A percentile compares a stretch with the other conserved stretches of the same genome.
These are phyloP conservation scores for Penicillium vulpinum DNA, from an alignment of 2,329 filamentous ascomycete genomes.

Conservation along the genomic window DNA sequence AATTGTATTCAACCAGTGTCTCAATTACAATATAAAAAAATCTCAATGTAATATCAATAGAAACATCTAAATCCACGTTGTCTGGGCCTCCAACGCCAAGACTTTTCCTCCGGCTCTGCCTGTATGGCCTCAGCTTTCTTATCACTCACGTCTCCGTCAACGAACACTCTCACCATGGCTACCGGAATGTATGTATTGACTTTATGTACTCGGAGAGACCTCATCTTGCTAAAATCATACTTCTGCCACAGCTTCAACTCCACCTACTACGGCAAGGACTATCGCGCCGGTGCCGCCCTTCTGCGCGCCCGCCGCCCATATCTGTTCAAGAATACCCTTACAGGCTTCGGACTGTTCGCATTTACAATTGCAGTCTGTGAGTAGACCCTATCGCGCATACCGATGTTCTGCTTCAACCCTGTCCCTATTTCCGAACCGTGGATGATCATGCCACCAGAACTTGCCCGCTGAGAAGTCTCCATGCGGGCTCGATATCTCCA, in stretches of 20 bases:
- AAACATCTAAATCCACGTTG: constrained; percentile 2
- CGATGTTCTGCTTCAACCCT: background rate
- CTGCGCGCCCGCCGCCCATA: constrained; percentile 91
- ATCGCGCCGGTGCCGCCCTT: constrained; percentile 82
- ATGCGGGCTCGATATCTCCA: background rate
- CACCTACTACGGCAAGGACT: constrained; percentile 89
- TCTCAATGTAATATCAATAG: background rate
- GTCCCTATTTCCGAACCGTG: background rate
- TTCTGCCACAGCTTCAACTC: constrained; percentile 58
- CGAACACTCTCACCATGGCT: constrained; percentile 19
- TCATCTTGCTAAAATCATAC: constrained; percentile 3
- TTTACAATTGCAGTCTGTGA: constrained; percentile 86
- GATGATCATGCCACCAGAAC: constrained; percentile 8
- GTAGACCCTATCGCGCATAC: constrained; percentile 38
- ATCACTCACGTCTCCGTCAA: background rate
- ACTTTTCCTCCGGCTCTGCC: constrained; percentile 17
- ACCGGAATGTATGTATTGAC: constrained; percentile 24
- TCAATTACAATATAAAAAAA: background rate
- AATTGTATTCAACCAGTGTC: background rate
- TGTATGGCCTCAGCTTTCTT: constrained; percentile 12
- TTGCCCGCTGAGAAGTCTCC: background rate
- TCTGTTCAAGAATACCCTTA: constrained; percentile 82
- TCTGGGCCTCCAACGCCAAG: constrained; percentile 19
- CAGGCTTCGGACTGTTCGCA: constrained; percentile 71
- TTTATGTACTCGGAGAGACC: background rate